phyloP scores from a whole-genome alignment of 2,329 filamentous ascomycete species.

The Colletotrichum lupini region DNA sequence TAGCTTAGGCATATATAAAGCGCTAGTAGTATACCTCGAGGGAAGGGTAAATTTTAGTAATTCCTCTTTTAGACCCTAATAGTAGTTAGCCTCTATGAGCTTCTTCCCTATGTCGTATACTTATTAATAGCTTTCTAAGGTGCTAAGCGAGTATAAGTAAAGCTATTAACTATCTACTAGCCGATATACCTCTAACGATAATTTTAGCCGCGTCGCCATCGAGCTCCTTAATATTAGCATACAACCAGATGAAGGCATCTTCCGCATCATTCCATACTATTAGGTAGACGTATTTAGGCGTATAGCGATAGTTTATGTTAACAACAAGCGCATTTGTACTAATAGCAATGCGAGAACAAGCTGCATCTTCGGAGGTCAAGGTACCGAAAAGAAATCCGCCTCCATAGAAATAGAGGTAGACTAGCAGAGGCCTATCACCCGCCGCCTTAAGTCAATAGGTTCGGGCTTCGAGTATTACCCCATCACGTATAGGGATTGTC shows the following conservation, averaged over 20 bases:
- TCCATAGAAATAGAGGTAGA: slow-evolving; percentile 65
- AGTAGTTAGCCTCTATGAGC: too few species aligned
- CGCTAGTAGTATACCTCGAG: too few species aligned
- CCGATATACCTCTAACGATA: slow-evolving; percentile 60
- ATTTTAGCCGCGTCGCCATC: slow-evolving; percentile 52
- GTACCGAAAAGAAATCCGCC: slow-evolving; percentile 69
- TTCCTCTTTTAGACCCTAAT: too few species aligned
- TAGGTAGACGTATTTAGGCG: slow-evolving; percentile 64
- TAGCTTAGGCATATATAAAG: too few species aligned
- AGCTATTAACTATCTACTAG: slow-evolving; percentile 56
- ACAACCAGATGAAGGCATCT: slow-evolving; percentile 66
- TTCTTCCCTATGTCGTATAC: too few species aligned
- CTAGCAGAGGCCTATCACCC: slow-evolving; percentile 52
- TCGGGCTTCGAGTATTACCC: slow-evolving; percentile 54
- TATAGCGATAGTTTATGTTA: slow-evolving; percentile 69
- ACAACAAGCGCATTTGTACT: slow-evolving; percentile 56
- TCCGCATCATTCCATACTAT: slow-evolving; percentile 63
- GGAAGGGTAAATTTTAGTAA: too few species aligned
- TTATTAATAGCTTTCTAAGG: slow-evolving; percentile 40
- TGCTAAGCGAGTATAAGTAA: slow-evolving; percentile 53
- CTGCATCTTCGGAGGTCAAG: slow-evolving; percentile 62
- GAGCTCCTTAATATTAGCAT: slow-evolving; percentile 52
- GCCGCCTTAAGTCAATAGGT: slow-evolving; percentile 55
- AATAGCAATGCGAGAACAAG: slow-evolving; percentile 49
- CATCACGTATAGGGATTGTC: slow-evolving; percentile 56